phyloP scores from a whole-genome alignment of 805 yeast genomes.

The Vanderwaltozyma polyspora region DNA sequence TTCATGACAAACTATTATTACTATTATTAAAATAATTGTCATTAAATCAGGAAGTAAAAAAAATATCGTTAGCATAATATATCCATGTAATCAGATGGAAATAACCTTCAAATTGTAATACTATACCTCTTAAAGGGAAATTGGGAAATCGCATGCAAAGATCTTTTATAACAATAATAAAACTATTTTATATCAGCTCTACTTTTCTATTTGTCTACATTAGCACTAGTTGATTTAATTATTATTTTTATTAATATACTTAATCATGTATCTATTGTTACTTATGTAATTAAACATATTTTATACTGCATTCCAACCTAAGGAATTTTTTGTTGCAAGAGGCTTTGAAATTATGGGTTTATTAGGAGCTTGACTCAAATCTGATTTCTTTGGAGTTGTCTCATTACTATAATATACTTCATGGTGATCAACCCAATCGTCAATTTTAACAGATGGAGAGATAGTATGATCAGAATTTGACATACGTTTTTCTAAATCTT shows the following conservation, averaged over 20 bases:
- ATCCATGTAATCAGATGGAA: no score
- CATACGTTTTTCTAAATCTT: constrained; percentile 8
- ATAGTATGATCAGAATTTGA: constrained; percentile 2
- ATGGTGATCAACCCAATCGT: constrained; percentile 26
- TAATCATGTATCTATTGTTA: no score
- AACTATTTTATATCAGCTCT: no score
- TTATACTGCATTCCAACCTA: constrained; percentile 65
- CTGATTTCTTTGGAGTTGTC: not conserved
- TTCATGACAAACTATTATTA: not conserved
- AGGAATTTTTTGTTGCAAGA: constrained; percentile 56
- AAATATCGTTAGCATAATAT: no score
- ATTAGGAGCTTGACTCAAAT: constrained; percentile 4
- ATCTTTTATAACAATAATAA: no score
- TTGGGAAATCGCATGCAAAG: no score
- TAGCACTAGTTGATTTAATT: no score
- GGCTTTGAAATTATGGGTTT: constrained; percentile 52
- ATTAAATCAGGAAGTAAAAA: not conserved
- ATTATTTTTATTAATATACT: no score
- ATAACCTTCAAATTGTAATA: no score
- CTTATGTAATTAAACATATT: no score
- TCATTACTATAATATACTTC: constrained; percentile 1
- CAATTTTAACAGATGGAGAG: constrained; percentile 21
- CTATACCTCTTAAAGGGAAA: no score
- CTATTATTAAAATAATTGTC: not conserved
- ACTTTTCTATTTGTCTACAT: no score